phyloP scores from a whole-genome alignment of 371 early-diverging fungal genomes.

The Apophysomyces ossiformis region DNA sequence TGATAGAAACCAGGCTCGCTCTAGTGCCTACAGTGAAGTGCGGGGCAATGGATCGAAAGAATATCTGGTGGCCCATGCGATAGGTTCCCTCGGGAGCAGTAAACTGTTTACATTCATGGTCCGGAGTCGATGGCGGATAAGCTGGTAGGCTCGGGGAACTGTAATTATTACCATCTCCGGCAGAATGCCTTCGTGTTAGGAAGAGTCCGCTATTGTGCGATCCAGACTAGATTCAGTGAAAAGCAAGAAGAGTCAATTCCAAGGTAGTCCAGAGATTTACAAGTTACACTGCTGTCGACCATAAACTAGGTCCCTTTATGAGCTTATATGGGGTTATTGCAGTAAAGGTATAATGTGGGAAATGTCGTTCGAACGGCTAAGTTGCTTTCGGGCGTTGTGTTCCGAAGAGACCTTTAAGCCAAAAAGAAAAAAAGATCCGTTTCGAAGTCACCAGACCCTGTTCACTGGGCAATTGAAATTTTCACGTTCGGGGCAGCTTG shows the following conservation, averaged over 20 bases:
- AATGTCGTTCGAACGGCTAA: no score
- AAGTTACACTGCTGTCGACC: constrained; percentile 11
- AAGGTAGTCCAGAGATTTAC: not conserved
- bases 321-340: not conserved
- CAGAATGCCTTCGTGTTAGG: constrained; percentile 42
- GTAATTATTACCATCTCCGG: constrained; percentile 28
- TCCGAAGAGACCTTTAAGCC: no score
- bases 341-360: no score
- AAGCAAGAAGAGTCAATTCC: not conserved
- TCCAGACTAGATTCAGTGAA: constrained; percentile 20
- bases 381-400: no score
- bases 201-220: constrained; percentile 33
- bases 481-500: no score
- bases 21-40: constrained; percentile 56
- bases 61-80: constrained; percentile 52
- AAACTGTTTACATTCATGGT: constrained; percentile 45
- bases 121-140: constrained; percentile 44
- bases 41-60: constrained; percentile 54
- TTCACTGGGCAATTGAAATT: no score
- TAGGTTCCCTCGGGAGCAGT: constrained; percentile 62
- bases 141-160: constrained; percentile 29
- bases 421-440: no score
- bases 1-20: constrained; percentile 62
- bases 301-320: constrained; percentile 6
- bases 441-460: no score